A percentile compares a stretch with the other conserved stretches of the same genome.
phyloP scores from a whole-genome alignment of 306 rosid species.

The Prunus kanzakura region DNA sequence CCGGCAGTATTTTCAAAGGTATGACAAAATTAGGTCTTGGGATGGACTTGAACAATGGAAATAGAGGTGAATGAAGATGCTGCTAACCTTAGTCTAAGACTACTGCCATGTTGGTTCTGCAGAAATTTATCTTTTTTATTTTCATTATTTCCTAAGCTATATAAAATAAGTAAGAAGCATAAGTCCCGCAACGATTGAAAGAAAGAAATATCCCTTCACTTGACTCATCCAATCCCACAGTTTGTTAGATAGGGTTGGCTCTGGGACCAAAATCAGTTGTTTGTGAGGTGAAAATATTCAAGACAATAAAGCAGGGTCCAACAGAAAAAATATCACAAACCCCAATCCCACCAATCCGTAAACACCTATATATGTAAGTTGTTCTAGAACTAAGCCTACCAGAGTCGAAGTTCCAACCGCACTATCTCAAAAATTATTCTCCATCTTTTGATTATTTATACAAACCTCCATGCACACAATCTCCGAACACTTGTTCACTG shows the following conservation, averaged over 20 bases:
- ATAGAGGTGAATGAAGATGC: not conserved
- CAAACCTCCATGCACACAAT: not conserved
- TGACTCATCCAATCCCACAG: not conserved
- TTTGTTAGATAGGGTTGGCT: not conserved
- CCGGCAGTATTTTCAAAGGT: not conserved
- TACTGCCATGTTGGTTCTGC: not conserved
- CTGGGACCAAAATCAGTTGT: not conserved
- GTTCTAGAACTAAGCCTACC: not conserved
- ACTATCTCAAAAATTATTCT: not conserved
- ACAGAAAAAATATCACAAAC: not conserved
- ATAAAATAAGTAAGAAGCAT: not conserved
- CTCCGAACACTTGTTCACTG: not conserved
- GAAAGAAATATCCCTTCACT: not conserved
- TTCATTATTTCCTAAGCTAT: not conserved
- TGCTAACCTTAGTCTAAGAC: not conserved
- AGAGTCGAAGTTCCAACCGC: not conserved
- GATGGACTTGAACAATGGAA: not conserved
- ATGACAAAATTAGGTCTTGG: not conserved
- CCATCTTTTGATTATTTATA: not conserved
- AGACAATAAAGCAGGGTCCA: not conserved
- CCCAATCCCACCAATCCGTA: not conserved
- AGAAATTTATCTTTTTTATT: not conserved
- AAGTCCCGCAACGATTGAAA: not conserved
- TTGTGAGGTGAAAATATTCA: too few species aligned
- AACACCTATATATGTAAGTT: not conserved